A percentile compares a stretch with the other conserved stretches of the same genome.
Conservation (phyloP, 495 filamentous ascomycete species). For the Tuber indicum region DNA sequence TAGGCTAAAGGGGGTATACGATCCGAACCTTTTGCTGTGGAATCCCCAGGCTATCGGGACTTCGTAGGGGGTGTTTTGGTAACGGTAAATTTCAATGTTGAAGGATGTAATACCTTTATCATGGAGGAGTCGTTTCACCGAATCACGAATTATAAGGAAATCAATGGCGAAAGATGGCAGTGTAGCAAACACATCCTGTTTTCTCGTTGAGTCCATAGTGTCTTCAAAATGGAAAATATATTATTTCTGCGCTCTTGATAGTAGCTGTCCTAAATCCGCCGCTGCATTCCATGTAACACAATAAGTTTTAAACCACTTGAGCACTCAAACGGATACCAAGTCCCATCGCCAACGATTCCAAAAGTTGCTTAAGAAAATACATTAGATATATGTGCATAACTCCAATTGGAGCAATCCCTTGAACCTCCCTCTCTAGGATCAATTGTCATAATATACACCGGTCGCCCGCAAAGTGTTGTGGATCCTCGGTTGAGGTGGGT, state of each 20-base stretch:
- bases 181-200: neutral
- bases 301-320: neutral
- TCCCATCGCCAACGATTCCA: neutral
- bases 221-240: neutral
- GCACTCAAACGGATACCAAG: neutral
- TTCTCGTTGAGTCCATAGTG: neutral
- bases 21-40: slow-evolving; percentile 55
- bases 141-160: neutral
- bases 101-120: neutral
- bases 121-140: neutral
- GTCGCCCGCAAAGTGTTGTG: too few species aligned
- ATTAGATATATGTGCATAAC: neutral
- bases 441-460: too few species aligned
- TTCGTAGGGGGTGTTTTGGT: neutral
- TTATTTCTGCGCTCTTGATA: neutral
- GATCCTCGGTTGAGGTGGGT: too few species aligned
- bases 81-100: neutral
- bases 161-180: neutral
- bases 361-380: neutral
- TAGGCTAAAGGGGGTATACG: slow-evolving; percentile 51
- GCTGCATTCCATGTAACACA: neutral
- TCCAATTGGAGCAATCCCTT: neutral
- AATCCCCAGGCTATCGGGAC: slow-evolving; percentile 55
- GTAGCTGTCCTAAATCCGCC: neutral
- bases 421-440: too few species aligned